Evolutionary conservation across 192 early-diverging fungal genomes (phyloP), one percentile per base, ranked within the genome.

Genomic region (Phlyctochytrium bullatum): DNA sequence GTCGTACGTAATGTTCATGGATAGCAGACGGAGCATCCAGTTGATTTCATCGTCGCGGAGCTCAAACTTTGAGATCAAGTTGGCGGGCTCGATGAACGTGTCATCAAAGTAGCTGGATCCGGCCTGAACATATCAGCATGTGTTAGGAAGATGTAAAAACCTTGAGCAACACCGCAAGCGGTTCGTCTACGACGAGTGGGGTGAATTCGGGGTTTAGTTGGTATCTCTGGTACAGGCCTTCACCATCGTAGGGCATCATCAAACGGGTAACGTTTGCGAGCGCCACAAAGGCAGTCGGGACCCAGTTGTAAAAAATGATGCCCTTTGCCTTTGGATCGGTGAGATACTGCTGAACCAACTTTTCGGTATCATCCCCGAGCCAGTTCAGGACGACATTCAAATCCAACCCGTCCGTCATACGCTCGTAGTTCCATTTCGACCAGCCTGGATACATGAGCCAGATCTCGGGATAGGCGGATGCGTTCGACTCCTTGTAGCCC

Each of bases 271-370:
- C 3, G 33, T 61, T 61, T 12, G 36, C 53, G 25, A 51, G n/a
- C 1, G 67, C 67, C 52, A 62, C 52, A 29, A 69, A 69, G 0
- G 47, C 16, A 14, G 24, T 62, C 4, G 67, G 67, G 1, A 30
- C 50, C 69, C 69, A 71, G 28, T 71, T 64, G 62, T 71, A 71
- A n/a, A 71, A 20, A 17, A 71, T 10, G 6, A 57, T 47, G 6
- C 40, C 40, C 20, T 6, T 6, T 6, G 10, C 40, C 10, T 6
- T 47, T 47, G 40, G 6, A 20, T 47, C 20, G 6, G 40, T 20
- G 40, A 47, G 40, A 47, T 47, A 47, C 10, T 6, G 20, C 20
- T 6, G 6, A 47, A 47, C 40, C 6, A 47, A 14, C 6, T 47
- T 20, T 6, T 47, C 40, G 20, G 20, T 14, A 6, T 20, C 40